A percentile compares a stretch with the other conserved stretches of the same genome.
phyloP scores from a whole-genome alignment of 1,139 yeast genomes.

The Blastobotrys serpentis region DNA sequence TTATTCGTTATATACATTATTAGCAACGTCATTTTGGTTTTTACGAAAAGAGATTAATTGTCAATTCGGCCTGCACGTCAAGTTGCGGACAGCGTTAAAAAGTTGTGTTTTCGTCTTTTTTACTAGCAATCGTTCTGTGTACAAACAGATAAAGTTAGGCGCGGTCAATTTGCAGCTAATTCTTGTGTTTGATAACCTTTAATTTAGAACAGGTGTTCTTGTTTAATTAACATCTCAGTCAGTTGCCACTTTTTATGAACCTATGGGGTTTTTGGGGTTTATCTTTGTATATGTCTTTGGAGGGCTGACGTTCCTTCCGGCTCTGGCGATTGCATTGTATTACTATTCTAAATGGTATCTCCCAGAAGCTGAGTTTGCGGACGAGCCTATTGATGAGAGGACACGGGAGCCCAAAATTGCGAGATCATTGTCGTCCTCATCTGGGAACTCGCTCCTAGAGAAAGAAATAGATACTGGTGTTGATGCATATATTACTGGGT shows the following conservation, averaged over 20 bases:
- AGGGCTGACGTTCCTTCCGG: conserved; percentile 75
- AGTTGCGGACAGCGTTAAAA: too few species aligned
- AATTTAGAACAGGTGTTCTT: not conserved
- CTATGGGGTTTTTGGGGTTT: conserved; percentile 19
- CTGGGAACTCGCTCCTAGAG: conserved; percentile 36
- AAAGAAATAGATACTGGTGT: conserved; percentile 61
- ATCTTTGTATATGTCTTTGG: conserved; percentile 59
- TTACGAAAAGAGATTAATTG: too few species aligned
- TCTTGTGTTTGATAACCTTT: not conserved
- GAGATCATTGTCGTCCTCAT: not conserved
- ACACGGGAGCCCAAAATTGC: conserved; percentile 1
- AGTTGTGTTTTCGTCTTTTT: conserved; percentile 1
- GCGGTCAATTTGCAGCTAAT: not conserved
- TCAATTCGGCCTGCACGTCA: too few species aligned
- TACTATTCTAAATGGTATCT: conserved; percentile 37
- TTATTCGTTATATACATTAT: too few species aligned
- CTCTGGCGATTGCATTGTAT: conserved; percentile 42
- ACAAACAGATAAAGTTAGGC: too few species aligned
- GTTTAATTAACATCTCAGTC: not conserved
- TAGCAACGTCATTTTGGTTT: too few species aligned
- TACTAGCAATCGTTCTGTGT: too few species aligned
- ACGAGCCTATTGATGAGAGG: not conserved
- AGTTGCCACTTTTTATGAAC: not conserved
- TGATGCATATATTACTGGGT: conserved; percentile 66
- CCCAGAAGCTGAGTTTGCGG: conserved; percentile 34